These are phyloP conservation scores for Clonostachys solani DNA, from an alignment of 2,329 filamentous ascomycete genomes.

Conservation along the genomic window DNA sequence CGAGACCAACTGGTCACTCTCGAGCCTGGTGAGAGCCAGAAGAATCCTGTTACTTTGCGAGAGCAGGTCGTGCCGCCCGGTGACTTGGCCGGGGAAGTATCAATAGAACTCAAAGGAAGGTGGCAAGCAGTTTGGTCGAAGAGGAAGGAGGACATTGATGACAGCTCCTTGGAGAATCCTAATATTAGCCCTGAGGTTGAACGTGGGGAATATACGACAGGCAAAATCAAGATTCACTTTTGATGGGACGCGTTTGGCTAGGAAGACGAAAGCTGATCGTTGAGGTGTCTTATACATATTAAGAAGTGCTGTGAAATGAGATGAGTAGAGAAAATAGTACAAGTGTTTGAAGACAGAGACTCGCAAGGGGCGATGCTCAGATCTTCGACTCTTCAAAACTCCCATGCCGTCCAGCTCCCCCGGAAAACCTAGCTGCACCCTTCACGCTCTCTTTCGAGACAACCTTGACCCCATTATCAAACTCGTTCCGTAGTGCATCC, in stretches of 20 bases:
- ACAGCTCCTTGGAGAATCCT: conserved; percentile 10
- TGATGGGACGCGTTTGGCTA: too few relatives aligned
- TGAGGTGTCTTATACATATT: too few relatives aligned
- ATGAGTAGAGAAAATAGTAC: too few relatives aligned
- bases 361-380: background rate
- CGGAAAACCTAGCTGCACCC: conserved; percentile 9
- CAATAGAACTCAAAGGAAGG: conserved; percentile 25
- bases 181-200: background rate
- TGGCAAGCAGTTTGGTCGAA: conserved; percentile 26
- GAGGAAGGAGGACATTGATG: conserved; percentile 13
- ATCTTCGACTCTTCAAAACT: conserved; percentile 1
- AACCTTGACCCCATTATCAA: conserved; percentile 32
- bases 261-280: too few relatives aligned
- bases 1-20: conserved; percentile 31
- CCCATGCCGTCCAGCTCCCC: conserved; percentile 4
- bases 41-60: conserved; percentile 27
- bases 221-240: too few relatives aligned
- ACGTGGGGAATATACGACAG: too few relatives aligned
- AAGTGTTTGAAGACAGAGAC: too few relatives aligned
- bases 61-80: conserved; percentile 27
- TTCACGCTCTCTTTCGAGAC: conserved; percentile 34
- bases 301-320: too few relatives aligned
- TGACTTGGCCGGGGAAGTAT: conserved; percentile 21
- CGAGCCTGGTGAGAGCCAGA: conserved; percentile 25
- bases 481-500: conserved; percentile 45